phyloP scores from a whole-genome alignment of 169 alveolate genomes.

The Plasmodium yoelii region DNA sequence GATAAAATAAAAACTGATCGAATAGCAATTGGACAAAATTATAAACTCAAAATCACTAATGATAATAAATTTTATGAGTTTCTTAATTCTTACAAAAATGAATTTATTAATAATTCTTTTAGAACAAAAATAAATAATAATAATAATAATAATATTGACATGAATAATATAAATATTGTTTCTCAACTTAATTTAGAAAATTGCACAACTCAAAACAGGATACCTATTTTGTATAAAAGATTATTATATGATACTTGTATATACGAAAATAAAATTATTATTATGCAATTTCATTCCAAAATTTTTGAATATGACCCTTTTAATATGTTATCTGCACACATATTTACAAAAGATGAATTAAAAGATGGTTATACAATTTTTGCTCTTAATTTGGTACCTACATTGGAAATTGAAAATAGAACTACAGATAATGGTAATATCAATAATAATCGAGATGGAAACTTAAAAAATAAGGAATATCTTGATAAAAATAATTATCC shows the following conservation, averaged over 20 bases:
- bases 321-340: slow-evolving; percentile 35
- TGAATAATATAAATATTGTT: slow-evolving; percentile 27
- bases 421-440: neutral
- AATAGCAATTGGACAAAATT: slow-evolving; percentile 22
- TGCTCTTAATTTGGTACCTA: slow-evolving; percentile 46
- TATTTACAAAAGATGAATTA: slow-evolving; percentile 29
- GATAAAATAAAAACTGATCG: slow-evolving; percentile 1
- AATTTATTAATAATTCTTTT: slow-evolving; percentile 17
- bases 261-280: slow-evolving; percentile 34
- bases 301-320: slow-evolving; percentile 28
- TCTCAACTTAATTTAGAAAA: slow-evolving; percentile 20
- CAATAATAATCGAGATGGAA: neutral
- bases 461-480: neutral
- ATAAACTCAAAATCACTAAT: slow-evolving; percentile 28
- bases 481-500: neutral
- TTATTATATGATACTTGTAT: slow-evolving; percentile 47
- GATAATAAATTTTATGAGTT: slow-evolving; percentile 48
- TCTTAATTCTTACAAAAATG: slow-evolving; percentile 34
- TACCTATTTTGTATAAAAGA: slow-evolving; percentile 47
- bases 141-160: neutral
- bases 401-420: neutral
- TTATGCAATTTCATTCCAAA: slow-evolving; percentile 42
- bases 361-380: slow-evolving; percentile 52
- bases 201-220: slow-evolving; percentile 22
- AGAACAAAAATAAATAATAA: neutral